Evolutionary conservation across 1,284 basidiomycete species (phyloP).

Genomic region (Vanrija sp.): DNA sequence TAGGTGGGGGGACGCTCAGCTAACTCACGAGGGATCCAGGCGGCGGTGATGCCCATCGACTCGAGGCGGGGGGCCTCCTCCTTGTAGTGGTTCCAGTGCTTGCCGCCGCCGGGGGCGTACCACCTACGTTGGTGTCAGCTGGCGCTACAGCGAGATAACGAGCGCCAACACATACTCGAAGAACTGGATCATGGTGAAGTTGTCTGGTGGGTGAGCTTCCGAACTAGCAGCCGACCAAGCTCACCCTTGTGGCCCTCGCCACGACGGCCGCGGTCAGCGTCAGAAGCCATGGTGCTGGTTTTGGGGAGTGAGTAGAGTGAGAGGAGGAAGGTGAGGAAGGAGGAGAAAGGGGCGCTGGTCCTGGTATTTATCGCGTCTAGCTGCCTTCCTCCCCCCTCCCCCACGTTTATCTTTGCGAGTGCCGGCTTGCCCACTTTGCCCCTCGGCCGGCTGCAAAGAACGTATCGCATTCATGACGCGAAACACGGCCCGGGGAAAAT

Average conservation of each 20-base stretch:
- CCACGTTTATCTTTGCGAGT: no score
- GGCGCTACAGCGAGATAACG: neutral
- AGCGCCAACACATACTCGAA: slow-evolving; percentile 33
- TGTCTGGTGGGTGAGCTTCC: slow-evolving; percentile 18
- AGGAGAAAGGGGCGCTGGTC: no score
- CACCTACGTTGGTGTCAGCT: slow-evolving; percentile 22
- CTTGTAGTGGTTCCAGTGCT: slow-evolving; percentile 71
- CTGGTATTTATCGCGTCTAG: no score
- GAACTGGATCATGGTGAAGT: slow-evolving; percentile 48
- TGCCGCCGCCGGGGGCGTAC: slow-evolving; percentile 38
- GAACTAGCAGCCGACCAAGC: no score
- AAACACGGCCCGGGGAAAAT: no score
- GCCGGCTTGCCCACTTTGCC: no score
- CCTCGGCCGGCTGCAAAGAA: no score
- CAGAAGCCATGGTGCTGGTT: neutral
- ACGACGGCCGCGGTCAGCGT: neutral
- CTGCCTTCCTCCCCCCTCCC: no score
- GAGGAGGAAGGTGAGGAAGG: no score
- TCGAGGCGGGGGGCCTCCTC: slow-evolving; percentile 64
- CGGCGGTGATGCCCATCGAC: slow-evolving; percentile 75
- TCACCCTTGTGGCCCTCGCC: slow-evolving; percentile 12
- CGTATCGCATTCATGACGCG: no score
- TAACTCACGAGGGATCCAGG: slow-evolving; percentile 57
- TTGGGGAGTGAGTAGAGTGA: neutral
- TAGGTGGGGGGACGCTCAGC: neutral